These are phyloP conservation scores for Termitomyces bulborhizus DNA, from an alignment of 768 basidiomycete genomes.

Conservation along the genomic window DNA sequence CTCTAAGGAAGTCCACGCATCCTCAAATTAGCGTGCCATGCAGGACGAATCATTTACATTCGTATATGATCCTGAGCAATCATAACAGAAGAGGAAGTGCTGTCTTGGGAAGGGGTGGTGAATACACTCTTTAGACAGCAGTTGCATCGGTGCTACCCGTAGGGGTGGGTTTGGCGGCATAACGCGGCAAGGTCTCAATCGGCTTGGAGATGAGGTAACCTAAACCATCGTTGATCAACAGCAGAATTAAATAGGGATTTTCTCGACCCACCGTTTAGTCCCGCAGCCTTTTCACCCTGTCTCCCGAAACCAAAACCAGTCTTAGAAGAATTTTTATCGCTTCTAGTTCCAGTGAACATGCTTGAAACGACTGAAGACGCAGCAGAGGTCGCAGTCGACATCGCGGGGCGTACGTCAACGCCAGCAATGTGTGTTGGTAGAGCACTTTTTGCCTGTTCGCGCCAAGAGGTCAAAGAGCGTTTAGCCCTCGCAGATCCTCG, in stretches of 20 bases:
- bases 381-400: slow-evolving; percentile 19
- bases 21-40: background rate
- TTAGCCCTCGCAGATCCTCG: slow-evolving; percentile 54
- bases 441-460: slow-evolving; percentile 43
- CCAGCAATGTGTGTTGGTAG: slow-evolving; percentile 44
- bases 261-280: slow-evolving; percentile 41
- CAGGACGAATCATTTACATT: background rate
- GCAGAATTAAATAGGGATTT: background rate
- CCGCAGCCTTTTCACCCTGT: slow-evolving; percentile 71
- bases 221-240: slow-evolving; percentile 8
- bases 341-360: slow-evolving; percentile 17
- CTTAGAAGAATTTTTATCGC: slow-evolving; percentile 22
- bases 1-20: background rate
- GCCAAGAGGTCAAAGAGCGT: slow-evolving; percentile 62
- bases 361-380: slow-evolving; percentile 26
- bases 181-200: slow-evolving; percentile 55
- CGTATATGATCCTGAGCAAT: background rate
- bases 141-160: slow-evolving; percentile 8
- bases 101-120: background rate
- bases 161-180: slow-evolving; percentile 32
- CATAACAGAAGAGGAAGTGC: background rate
- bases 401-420: slow-evolving; percentile 28
- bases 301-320: slow-evolving; percentile 73
- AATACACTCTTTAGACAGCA: background rate
- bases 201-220: slow-evolving; percentile 58